Percentiles rank a stretch among this genome's conserved stretches.
Conservation (phyloP, 2,329 filamentous ascomycete genomes). For the Graphium sp. region DNA sequence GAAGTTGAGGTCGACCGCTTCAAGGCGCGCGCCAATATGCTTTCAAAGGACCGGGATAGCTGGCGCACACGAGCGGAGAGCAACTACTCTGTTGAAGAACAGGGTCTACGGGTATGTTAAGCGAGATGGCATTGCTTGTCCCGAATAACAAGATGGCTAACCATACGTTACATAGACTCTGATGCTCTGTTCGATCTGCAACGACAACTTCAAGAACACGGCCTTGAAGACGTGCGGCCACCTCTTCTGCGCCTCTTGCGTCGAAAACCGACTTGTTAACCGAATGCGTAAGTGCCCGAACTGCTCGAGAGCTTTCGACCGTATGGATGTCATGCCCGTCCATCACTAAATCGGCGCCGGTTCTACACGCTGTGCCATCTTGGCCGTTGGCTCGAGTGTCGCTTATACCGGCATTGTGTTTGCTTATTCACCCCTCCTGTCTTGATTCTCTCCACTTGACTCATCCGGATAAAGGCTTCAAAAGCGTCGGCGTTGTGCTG, state of each 20-base stretch:
- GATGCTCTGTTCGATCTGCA: slow-evolving; percentile 73
- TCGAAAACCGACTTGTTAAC: slow-evolving; percentile 76
- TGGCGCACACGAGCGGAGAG: slow-evolving; percentile 73
- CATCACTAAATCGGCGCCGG: slow-evolving; percentile 29
- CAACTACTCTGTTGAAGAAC: slow-evolving; percentile 68
- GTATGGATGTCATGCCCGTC: slow-evolving; percentile 70
- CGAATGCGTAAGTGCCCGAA: slow-evolving; percentile 91
- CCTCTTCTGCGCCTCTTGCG: slow-evolving; percentile 80
- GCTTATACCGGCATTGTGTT: too few relatives aligned
- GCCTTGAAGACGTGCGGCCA: slow-evolving; percentile 89
- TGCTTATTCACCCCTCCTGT: too few relatives aligned
- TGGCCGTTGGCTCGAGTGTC: too few relatives aligned
- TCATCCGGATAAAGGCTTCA: too few relatives aligned
- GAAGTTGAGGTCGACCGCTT: slow-evolving; percentile 69
- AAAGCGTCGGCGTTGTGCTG: too few relatives aligned
- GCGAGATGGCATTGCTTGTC: neutral
- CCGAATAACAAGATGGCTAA: neutral
- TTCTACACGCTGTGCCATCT: neutral
- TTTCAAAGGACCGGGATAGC: slow-evolving; percentile 66
- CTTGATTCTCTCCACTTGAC: too few relatives aligned
- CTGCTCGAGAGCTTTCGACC: slow-evolving; percentile 83
- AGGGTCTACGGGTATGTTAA: slow-evolving; percentile 68
- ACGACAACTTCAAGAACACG: slow-evolving; percentile 85
- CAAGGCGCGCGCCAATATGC: slow-evolving; percentile 59
- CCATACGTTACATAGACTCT: slow-evolving; percentile 3